Evolutionary conservation across 768 basidiomycete species (phyloP).

Genomic region (Boletus rex-veris): DNA sequence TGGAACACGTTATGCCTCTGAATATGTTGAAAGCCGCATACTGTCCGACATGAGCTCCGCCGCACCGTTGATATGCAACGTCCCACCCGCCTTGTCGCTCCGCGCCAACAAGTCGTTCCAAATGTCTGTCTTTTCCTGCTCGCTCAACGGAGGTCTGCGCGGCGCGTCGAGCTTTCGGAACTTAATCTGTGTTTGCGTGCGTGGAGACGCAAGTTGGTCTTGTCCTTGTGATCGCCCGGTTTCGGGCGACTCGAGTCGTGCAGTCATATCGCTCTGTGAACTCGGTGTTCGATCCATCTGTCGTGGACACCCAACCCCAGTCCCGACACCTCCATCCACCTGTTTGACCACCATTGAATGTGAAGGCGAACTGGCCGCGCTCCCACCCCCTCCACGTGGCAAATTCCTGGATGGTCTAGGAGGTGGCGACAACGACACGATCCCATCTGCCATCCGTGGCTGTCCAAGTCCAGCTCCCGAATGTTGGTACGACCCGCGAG

Average conservation of each 20-base stretch:
- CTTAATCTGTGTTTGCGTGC: conserved; percentile 34
- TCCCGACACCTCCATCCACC: not conserved
- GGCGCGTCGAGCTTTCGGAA: conserved; percentile 47
- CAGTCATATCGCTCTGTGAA: conserved; percentile 32
- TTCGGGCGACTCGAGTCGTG: conserved; percentile 13
- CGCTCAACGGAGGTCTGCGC: conserved; percentile 44
- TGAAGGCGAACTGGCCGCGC: conserved; percentile 5
- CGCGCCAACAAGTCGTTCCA: conserved; percentile 68
- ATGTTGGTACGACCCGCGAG: conserved; percentile 38
- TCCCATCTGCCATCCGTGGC: conserved; percentile 19
- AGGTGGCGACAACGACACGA: conserved; percentile 27
- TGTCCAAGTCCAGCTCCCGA: conserved; percentile 1
- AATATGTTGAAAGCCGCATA: conserved; percentile 36
- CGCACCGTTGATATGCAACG: conserved; percentile 49
- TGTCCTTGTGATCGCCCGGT: conserved; percentile 1
- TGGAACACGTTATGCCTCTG: conserved; percentile 12
- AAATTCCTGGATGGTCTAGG: conserved; percentile 18
- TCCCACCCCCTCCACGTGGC: conserved; percentile 11
- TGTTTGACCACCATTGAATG: conserved; percentile 7
- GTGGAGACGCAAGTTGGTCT: conserved; percentile 9
- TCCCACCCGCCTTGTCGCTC: conserved; percentile 71
- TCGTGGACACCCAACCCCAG: not conserved
- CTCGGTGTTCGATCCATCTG: conserved; percentile 23
- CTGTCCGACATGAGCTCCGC: conserved; percentile 42
- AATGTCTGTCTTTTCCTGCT: conserved; percentile 66